Evolutionary conservation across 306 rosid species (phyloP).

Genomic region (Cucurbita argyrosperma): DNA sequence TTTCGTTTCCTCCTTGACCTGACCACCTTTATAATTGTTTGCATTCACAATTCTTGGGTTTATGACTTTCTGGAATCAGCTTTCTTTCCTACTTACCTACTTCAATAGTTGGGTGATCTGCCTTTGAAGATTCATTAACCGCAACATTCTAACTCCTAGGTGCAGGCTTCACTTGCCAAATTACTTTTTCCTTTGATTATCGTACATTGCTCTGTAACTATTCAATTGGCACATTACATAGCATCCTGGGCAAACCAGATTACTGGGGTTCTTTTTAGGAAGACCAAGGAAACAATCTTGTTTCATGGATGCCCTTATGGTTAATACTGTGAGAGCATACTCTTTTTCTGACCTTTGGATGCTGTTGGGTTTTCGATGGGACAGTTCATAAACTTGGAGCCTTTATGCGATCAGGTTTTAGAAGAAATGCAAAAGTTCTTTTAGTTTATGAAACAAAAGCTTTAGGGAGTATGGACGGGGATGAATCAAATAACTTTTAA

Average conservation of each 20-base stretch:
- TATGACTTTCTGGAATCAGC: background rate
- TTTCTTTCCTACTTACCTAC: background rate
- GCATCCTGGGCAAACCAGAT: background rate
- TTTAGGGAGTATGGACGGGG: background rate
- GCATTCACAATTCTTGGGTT: background rate
- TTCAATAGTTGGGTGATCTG: background rate
- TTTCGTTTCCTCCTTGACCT: background rate
- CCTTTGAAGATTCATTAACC: background rate
- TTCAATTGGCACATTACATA: background rate
- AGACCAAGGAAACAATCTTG: background rate
- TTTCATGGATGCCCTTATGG: background rate
- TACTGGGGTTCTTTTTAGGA: background rate
- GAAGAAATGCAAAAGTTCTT: background rate
- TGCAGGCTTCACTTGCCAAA: background rate
- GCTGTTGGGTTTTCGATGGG: background rate
- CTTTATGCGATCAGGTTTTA: background rate
- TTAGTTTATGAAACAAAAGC: background rate
- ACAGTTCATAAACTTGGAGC: background rate
- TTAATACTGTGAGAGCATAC: background rate
- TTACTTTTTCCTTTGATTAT: background rate
- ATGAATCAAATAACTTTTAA: background rate
- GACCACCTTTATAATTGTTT: background rate
- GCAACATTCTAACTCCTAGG: background rate
- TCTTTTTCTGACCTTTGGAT: background rate
- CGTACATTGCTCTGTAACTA: background rate